A percentile compares a stretch with the other conserved stretches of the same genome.
These are phyloP conservation scores for Ambrosia artemisiifolia DNA, from an alignment of 129 eudicot species.

Conservation along the genomic window DNA sequence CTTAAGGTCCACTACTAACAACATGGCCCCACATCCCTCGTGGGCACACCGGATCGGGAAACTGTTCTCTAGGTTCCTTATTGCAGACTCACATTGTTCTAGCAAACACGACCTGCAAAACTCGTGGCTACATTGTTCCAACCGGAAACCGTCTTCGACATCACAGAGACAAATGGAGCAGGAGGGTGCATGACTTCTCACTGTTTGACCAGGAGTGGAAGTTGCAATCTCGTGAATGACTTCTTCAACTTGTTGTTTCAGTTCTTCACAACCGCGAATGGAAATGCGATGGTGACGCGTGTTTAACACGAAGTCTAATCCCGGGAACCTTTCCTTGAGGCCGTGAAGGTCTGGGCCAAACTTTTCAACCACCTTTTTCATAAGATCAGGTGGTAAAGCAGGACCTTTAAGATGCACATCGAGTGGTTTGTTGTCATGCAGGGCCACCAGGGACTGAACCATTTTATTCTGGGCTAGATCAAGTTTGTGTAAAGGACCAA, in stretches of 20 bases:
- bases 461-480: constrained; percentile 44
- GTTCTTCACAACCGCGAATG: constrained; percentile 49
- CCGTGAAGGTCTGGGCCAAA: constrained; percentile 76
- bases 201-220: constrained; percentile 5
- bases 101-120: constrained; percentile 70
- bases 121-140: constrained; percentile 29
- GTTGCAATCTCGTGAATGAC: constrained; percentile 52
- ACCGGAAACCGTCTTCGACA: constrained; percentile 53
- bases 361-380: constrained; percentile 70
- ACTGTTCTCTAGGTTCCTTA: constrained; percentile 51
- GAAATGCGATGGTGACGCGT: constrained; percentile 64
- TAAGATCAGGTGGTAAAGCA: constrained; percentile 61
- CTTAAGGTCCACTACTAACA: constrained; percentile 53
- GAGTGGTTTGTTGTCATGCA: constrained; percentile 64
- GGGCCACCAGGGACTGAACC: constrained; percentile 52
- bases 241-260: constrained; percentile 62
- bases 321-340: constrained; percentile 65
- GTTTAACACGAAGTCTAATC: constrained; percentile 52
- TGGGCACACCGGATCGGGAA: constrained; percentile 64
- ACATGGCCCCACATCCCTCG: constrained; percentile 52
- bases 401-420: constrained; percentile 71
- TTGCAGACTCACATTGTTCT: constrained; percentile 87
- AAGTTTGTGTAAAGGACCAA: constrained; percentile 53
- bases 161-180: constrained; percentile 94
- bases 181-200: constrained; percentile 22